These are phyloP conservation scores for Lichenothelia convexa DNA, from an alignment of 495 filamentous ascomycete species.

Conservation along the genomic window DNA sequence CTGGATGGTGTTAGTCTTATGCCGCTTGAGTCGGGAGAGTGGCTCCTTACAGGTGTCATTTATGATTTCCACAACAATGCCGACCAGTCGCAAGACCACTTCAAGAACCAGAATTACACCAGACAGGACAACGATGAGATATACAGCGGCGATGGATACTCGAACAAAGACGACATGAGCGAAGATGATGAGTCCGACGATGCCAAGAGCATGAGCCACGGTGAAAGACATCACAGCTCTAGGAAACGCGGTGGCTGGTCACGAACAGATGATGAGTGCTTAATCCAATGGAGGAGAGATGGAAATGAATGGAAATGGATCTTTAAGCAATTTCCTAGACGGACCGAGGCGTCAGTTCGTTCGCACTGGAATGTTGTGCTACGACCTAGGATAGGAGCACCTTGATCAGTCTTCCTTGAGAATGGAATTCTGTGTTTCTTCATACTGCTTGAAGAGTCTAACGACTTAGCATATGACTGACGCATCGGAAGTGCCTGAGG, in stretches of 20 bases:
- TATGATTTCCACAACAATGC: not conserved
- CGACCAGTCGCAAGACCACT: not conserved
- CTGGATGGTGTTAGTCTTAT: not conserved
- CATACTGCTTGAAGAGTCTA: no score
- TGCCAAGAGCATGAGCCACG: not conserved
- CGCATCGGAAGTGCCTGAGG: no score
- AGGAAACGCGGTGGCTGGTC: not conserved
- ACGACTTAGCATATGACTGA: no score
- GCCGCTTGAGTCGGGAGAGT: not conserved
- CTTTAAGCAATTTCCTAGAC: not conserved
- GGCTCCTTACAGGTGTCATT: not conserved
- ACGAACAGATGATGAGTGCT: not conserved
- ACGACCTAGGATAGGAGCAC: not conserved
- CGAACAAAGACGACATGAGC: not conserved
- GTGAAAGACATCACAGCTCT: not conserved
- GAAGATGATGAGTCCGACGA: not conserved
- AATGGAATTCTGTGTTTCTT: no score
- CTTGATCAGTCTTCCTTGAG: not conserved
- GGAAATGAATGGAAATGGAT: not conserved
- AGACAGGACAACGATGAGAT: not conserved
- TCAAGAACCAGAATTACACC: not conserved
- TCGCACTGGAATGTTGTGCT: not conserved
- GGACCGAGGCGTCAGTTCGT: not conserved
- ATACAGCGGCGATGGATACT: not conserved
- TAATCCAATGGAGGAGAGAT: not conserved